These are phyloP conservation scores for Bipolaris sorokiniana DNA, from an alignment of 2,329 filamentous ascomycete genomes.

Conservation along the genomic window DNA sequence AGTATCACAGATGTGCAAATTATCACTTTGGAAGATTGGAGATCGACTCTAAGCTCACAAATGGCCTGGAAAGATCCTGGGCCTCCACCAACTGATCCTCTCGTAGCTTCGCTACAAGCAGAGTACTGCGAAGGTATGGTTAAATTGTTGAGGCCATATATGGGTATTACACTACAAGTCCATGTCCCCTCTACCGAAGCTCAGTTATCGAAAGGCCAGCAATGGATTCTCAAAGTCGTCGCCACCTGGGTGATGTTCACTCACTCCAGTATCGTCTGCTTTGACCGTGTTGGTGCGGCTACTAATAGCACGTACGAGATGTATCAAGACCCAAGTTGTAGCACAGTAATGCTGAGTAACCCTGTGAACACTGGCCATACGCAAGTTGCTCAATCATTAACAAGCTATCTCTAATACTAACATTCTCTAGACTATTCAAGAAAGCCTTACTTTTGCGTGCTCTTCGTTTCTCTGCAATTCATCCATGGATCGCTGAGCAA, in stretches of 20 bases:
- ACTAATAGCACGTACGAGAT: neutral
- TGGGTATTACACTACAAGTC: neutral
- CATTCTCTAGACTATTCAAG: neutral
- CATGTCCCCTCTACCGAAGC: neutral
- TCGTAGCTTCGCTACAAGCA: constrained; percentile 3
- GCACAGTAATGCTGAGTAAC: neutral
- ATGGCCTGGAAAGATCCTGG: neutral
- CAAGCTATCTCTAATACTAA: neutral
- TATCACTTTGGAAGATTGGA: neutral
- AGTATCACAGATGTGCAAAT: neutral
- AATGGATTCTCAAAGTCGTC: neutral
- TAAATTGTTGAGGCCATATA: neutral
- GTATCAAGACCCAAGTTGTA: neutral
- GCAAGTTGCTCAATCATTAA: neutral
- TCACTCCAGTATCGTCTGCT: neutral
- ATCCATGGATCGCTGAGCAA: neutral
- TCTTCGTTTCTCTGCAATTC: neutral
- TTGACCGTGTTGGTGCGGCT: neutral
- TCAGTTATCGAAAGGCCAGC: neutral
- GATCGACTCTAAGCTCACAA: neutral
- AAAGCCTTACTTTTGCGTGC: neutral
- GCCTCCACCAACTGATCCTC: neutral
- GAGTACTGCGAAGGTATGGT: neutral
- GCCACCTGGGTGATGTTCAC: neutral
- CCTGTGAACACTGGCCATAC: neutral